Percentiles rank a stretch among this genome's conserved stretches.
Evolutionary conservation across 2,329 filamentous ascomycete species (phyloP).

Genomic region (Monosporascus sp.): DNA sequence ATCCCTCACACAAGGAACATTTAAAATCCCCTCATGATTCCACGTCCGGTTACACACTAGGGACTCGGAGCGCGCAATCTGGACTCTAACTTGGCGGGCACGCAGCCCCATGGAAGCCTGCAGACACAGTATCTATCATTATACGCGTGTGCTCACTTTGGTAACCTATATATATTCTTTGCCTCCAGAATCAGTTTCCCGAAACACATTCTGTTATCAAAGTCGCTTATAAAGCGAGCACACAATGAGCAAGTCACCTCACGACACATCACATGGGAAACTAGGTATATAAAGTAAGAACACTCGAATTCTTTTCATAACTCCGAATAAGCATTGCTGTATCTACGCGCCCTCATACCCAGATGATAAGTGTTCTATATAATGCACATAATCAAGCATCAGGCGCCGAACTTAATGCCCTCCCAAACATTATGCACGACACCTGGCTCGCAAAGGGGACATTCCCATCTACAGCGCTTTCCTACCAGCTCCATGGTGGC

Average conservation of each 20-base stretch:
- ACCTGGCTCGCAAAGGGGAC: neutral
- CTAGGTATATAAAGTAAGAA: no score
- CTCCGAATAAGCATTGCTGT: no score
- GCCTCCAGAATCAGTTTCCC: no score
- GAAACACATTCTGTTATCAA: no score
- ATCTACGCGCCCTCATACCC: no score
- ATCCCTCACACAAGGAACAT: neutral
- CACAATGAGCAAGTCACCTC: no score
- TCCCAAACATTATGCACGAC: neutral
- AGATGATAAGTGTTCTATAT: neutral
- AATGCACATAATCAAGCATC: neutral
- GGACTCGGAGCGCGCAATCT: neutral
- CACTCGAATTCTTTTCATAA: no score
- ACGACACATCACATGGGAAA: no score
- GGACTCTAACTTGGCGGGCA: neutral
- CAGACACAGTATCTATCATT: neutral
- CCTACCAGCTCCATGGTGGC: no score
- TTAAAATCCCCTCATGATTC: neutral
- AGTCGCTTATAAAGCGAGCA: no score
- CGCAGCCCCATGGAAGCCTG: neutral
- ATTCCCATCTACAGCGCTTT: neutral
- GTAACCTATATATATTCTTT: no score
- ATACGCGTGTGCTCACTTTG: no score
- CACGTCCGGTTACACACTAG: neutral
- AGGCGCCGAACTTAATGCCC: neutral